Base-by-base conservation (phyloP, 306 rosid species). In the Elaeagnus macrophylla region DNA sequence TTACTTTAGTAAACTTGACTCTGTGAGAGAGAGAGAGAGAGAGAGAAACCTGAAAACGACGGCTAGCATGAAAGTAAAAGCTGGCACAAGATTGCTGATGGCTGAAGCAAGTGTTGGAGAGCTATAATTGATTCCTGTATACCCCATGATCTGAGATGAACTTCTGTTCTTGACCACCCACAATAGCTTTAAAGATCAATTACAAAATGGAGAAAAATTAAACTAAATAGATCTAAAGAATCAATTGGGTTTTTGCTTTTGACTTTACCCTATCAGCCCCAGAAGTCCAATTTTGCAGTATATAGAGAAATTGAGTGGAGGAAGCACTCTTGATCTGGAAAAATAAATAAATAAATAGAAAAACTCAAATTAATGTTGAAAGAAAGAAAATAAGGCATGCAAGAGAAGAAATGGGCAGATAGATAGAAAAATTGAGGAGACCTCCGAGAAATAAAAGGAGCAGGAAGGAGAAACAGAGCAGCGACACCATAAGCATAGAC, bases 61-160 rank as follows among this genome's bases (percentile, higher is more conserved):
- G 80, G 97, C 97, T 55, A 86, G 81, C 55, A 86, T 74, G 81
- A 86, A 90, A 55, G 95, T 86, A 74, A 86, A 90, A 59, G 95
- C 95, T 38, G 97, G 97, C 72, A 90, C 95, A 68, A 90, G 75
- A 61, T 81, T 86, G 91, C 95, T 83, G 54, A 90, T 86, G 6
- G 97, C 94, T 0, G 95, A 90, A 39, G 97, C 65, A 40, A 90
- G 97, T 1, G 95, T 83, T 1, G 97, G 97, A 65, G 97, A 90
- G 64, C 97, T 81, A 55, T 38, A 83, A 62, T 32, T 81, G 74
- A 90, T 86, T 14, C 97, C 97, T 16, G 86, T 83, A 49, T 72
- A 90, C 17, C 97, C 97, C 88, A 90, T 65, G 12, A 86, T 74
- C 80, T 83, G 95, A 51, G 94, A 86, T 54, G 81, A 78, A 65